A percentile compares a stretch with the other conserved stretches of the same genome.
Evolutionary conservation across 305 asterid genomes (phyloP).

Genomic region (Andrographis paniculata): DNA sequence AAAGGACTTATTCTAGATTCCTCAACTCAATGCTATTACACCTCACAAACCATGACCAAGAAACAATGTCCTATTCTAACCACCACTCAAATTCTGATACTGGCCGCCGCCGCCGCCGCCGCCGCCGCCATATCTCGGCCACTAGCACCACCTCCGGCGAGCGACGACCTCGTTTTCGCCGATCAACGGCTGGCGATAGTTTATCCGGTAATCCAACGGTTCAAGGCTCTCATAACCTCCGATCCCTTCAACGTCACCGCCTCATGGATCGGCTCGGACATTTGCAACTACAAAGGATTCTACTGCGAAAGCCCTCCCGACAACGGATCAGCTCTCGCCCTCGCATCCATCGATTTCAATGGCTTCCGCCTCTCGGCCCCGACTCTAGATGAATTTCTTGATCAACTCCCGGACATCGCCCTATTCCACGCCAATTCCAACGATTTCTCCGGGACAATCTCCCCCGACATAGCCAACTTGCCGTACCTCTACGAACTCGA

Average conservation of each 20-base stretch:
- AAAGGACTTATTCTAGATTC: no score
- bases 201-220: conserved; percentile 51
- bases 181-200: conserved; percentile 54
- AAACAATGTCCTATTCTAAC: no score
- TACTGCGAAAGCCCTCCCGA: conserved; percentile 69
- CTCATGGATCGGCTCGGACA: conserved; percentile 52
- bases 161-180: conserved; percentile 26
- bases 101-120: no score
- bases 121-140: background rate
- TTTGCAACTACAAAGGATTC: conserved; percentile 61
- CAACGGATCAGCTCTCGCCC: conserved; percentile 56
- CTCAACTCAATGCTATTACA: no score
- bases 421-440: conserved; percentile 79
- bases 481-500: conserved; percentile 66
- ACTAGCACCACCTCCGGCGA: background rate
- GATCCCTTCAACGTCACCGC: conserved; percentile 59
- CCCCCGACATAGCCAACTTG: conserved; percentile 39
- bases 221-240: conserved; percentile 41
- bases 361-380: conserved; percentile 58
- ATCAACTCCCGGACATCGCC: conserved; percentile 61
- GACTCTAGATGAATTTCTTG: conserved; percentile 56
- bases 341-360: conserved; percentile 71
- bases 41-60: no score
- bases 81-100: no score
- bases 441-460: conserved; percentile 40